A percentile compares a stretch with the other conserved stretches of the same genome.
Conservation (phyloP, 2,329 filamentous ascomycete species). For the Alternaria metachromatica region DNA sequence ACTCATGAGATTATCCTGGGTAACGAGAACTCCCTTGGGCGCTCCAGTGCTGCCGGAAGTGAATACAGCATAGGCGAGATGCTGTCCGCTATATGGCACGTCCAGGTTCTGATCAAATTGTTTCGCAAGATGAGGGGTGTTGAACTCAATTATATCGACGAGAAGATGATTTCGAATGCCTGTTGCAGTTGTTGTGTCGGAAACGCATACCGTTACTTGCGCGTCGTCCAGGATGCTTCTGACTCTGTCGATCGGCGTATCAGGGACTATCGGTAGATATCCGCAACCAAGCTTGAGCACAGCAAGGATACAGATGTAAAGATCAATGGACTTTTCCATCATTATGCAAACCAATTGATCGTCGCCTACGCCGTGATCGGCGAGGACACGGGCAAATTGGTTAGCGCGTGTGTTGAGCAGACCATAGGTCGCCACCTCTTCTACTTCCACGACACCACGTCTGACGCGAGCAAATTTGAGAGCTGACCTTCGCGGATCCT, state of each 20-base stretch:
- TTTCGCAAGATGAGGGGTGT: conserved; percentile 33
- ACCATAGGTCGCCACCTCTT: conserved; percentile 65
- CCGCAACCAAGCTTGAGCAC: conserved; percentile 76
- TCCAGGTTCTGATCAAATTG: conserved; percentile 48
- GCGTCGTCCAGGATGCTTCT: conserved; percentile 69
- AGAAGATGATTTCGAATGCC: conserved; percentile 9
- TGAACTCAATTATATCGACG: conserved; percentile 37
- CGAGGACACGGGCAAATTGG: conserved; percentile 65
- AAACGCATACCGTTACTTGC: conserved; percentile 57
- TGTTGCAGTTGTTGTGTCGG: conserved; percentile 29
- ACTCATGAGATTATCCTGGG: conserved; percentile 75
- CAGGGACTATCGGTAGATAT: conserved; percentile 79
- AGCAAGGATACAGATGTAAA: conserved; percentile 78
- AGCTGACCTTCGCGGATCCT: conserved; percentile 63
- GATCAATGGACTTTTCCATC: conserved; percentile 75
- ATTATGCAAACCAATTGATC: conserved; percentile 73
- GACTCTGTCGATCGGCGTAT: conserved; percentile 69
- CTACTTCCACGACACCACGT: conserved; percentile 36
- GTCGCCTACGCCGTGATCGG: conserved; percentile 53
- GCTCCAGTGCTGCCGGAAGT: conserved; percentile 83
- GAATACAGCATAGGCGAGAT: conserved; percentile 78
- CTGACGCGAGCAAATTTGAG: conserved; percentile 67
- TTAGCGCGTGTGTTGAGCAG: conserved; percentile 71
- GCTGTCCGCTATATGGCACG: conserved; percentile 52
- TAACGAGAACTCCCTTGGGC: conserved; percentile 81